Evolutionary conservation across 768 basidiomycete genomes (phyloP), one percentile per base, ranked within the genome.

Genomic region (Tricholoma bakamatsutake): DNA sequence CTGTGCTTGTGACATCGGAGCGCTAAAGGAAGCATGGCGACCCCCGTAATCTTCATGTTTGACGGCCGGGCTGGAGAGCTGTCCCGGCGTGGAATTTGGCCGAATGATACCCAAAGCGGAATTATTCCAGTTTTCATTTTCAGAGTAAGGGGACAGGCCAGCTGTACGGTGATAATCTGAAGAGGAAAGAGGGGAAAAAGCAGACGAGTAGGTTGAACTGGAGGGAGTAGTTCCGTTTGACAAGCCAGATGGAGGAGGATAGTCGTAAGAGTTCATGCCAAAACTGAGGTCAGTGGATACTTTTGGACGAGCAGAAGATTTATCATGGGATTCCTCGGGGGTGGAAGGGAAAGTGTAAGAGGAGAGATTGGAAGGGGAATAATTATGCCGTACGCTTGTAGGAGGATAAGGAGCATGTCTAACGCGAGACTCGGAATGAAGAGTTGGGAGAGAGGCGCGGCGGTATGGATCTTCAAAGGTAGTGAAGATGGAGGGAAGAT

Each of bases 401-500:
- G 78, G 75, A 3, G 85, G 80, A 63, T 85, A 82, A 1, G 84
- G 85, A 7, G 78, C 71, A 34, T 81, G 76, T 45, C 84, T 75
- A 63, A 78, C 70, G 64, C 82, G 79, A 59, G 69, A 66, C 53
- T 85, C 82, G 17, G 81, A 75, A 65, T 76, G 71, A 45, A 87
- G 74, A 50, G 76, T 80, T 2, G 87, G 85, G 18, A 89, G 75
- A 2, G 87, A 87, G 3, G 83, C 73, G 45, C 87, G 81, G 54
- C 87, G 82, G 53, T 76, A 75, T 24, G 76, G 73, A 66, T 85
- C 85, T 66, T 84, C 82, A 58, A 88, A 84, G 30, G 81, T 77
- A 31, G 82, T 80, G 60, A 86, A 87, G 61, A 89, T 87, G 64
- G 87, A 86, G 15, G 87, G 88, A 15, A 90, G 76, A 71, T 85